A percentile compares a stretch with the other conserved stretches of the same genome.
These are phyloP conservation scores for Candida pseudoviswanathii DNA, from an alignment of 1,139 yeast genomes.

Conservation along the genomic window DNA sequence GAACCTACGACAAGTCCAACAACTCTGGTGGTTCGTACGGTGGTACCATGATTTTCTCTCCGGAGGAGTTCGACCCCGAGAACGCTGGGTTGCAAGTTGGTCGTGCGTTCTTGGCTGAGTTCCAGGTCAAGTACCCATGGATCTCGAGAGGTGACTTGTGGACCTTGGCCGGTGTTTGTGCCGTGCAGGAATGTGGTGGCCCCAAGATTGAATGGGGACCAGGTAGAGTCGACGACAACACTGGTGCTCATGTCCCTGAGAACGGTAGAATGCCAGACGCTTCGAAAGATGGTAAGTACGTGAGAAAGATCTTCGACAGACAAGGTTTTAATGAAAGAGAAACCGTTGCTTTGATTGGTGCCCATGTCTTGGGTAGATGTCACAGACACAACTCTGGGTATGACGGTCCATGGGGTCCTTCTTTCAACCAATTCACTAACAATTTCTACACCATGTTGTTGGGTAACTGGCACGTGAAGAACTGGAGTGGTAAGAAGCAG, in stretches of 20 bases:
- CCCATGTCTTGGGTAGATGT: slow-evolving; percentile 83
- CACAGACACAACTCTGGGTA: slow-evolving; percentile 70
- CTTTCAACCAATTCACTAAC: slow-evolving; percentile 81
- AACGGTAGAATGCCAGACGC: slow-evolving; percentile 86
- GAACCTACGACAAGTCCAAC: slow-evolving; percentile 62
- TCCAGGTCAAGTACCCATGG: slow-evolving; percentile 69
- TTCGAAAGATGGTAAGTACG: slow-evolving; percentile 65
- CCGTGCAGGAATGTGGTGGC: slow-evolving; percentile 84
- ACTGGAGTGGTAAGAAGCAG: slow-evolving; percentile 79
- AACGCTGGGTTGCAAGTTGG: slow-evolving; percentile 75
- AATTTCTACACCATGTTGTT: slow-evolving; percentile 76
- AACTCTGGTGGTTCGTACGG: slow-evolving; percentile 78
- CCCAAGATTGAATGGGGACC: slow-evolving; percentile 88
- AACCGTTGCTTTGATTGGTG: slow-evolving; percentile 85
- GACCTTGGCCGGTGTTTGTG: slow-evolving; percentile 85
- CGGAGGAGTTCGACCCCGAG: slow-evolving; percentile 70
- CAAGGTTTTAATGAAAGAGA: slow-evolving; percentile 83
- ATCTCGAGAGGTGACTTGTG: slow-evolving; percentile 84
- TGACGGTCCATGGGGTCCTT: slow-evolving; percentile 96
- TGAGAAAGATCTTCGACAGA: slow-evolving; percentile 65
- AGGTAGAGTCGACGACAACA: slow-evolving; percentile 52
- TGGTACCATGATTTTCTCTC: slow-evolving; percentile 76
- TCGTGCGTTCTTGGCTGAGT: slow-evolving; percentile 63
- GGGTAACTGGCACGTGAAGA: slow-evolving; percentile 73
- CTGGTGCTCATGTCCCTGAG: slow-evolving; percentile 48